Evolutionary conservation across 257 asterid species (phyloP), one percentile per base, ranked within the genome.

Genomic region (Salvia hispanica): DNA sequence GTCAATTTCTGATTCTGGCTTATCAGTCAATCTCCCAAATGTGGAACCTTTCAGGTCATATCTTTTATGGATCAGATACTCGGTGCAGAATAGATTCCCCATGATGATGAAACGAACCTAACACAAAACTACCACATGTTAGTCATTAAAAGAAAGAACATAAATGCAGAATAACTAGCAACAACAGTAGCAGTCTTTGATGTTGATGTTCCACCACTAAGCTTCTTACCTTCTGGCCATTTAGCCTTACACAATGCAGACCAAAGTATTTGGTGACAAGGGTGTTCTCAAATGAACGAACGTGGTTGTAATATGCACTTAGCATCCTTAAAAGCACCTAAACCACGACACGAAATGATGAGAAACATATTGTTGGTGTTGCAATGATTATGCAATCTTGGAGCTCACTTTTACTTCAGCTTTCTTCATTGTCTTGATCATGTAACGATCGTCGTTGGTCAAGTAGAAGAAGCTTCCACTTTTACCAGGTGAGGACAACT

Each of bases 361-460:
- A 71, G 54, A 12, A 39, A 15, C 48, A 31, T 7, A 3, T 12
- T 50, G 14, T 34, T 9, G 39, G 10, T 51, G 42, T 58, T 70
- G 48, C 66, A 44, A 44, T 9, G 21, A 53, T 6, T 60, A 52
- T 9, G 46, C 6, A 34, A 61, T 42, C 15, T 39, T 64, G 51
- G 34, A 0, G 28, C 88, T 85, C 69, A 92, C 98, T 74, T 92
- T 92, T 37, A 85, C 91, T 90, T 92, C 98, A 31, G 98, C 95
- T 76, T 92, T 92, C 79, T 92, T 92, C 96, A 92, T 92, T 2
- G 98, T 89, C 84, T 89, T 92, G 58, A 89, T 92, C 98, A 92
- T 92, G 78, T 92, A 92, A n/a, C 97, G 92, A 70, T 92, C 98
- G 33, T 89, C 98, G 39, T 88, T 86, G 4, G 98, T 93, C 74